Base-by-base conservation (phyloP, 2,329 filamentous ascomycete genomes). In the Scedosporium aurantiacum region DNA sequence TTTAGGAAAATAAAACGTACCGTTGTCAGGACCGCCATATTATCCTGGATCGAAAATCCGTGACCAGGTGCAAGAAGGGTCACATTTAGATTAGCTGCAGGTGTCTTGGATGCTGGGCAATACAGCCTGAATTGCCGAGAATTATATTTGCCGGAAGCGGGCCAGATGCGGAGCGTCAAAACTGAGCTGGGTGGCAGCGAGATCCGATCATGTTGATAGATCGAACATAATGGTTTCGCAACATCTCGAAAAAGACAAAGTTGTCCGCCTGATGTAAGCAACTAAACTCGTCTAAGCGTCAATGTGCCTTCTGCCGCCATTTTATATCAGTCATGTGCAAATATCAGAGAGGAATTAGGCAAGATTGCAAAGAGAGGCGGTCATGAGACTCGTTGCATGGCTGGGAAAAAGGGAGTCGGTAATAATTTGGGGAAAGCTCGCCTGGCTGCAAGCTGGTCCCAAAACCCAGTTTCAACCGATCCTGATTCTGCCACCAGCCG, bases 91-190 rank as follows among this genome's bases (percentile, higher is more conserved):
- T 28, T 47, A 25, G 37, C 40, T 50, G 43, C 43, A 47, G 18
- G 21, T 23, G 23, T 60, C 40, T 27, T 60, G 41, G 37, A 3
- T 58, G 23, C 40, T 7, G 25, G 23, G 43, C 14, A 14, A 50
- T 47, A 60, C 57, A 60, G 57, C 41, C 57, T 60, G 57, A 60
- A 60, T 60, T 60, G 57, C 43, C 57, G 25, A 27, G 43, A 43
- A 28, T n/a, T n/a, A 50, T 60, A 60, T 60, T 52, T 28, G 23
- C 57, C 12, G 41, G 57, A 23, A 23, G 40, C 14, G 32, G 57
- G 40, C 21, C 3, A 41, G 57, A 45, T 28, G 27, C 28, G 25
- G 23, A 56, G n/a, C 50, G 21, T 54, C 25, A n/a, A 23, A 27
- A 37, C 21, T 21, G 6, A 25, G 57, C 14, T 14, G 37, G 6